Evolutionary conservation across 2,329 filamentous ascomycete genomes (phyloP), one percentile per base, ranked within the genome.

Genomic region (Purpureocillium takamizusanense): DNA sequence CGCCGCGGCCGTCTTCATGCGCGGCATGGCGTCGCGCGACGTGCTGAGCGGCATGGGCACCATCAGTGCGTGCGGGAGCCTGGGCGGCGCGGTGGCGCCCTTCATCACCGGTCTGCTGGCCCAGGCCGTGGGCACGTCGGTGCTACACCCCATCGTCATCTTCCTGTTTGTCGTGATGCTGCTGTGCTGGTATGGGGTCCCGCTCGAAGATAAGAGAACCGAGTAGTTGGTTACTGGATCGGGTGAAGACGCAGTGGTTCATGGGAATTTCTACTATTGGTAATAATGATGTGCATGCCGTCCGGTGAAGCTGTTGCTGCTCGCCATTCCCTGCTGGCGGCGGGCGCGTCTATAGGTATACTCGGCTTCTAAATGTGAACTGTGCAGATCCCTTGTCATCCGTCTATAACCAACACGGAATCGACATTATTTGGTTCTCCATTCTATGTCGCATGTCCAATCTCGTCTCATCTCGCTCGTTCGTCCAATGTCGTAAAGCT

Each of bases 51-150:
- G 76, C 1, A 69, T 86, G 46, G 73, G 80, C 2, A 75, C 84
- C 39, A 84, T 86, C 42, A 76, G 72, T 16, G 78, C 79, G 4
- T 83, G 81, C 49, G 83, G 81, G 0, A 82, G 75, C 49, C 74
- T 76, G 3, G 83, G 83, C 0, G 83, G 79, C 17, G 80, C 80
- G 0, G 63, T 81, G 2, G 77, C 77, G 8, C 80, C 81, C 0
- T 83, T 84, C 46, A 65, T 76, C 3, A 83, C 77, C 0, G 80
- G 80, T 38, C 52, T 83, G 23, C 51, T 83, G 28, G 78, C 79
- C 2, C 74, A 83, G 57, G 71, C 66, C 0, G 67, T 64, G 0
- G 78, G 78, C 0, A 78, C 80, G 0, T 83, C 69, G 61, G 79
- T 80, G 27, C 60, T 83, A 51, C 75, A 71, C 60, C 81, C 83